Percentiles rank a stretch among this genome's conserved stretches.
Evolutionary conservation across 1,139 yeast species (phyloP).

Genomic region (Candida neerlandica): DNA sequence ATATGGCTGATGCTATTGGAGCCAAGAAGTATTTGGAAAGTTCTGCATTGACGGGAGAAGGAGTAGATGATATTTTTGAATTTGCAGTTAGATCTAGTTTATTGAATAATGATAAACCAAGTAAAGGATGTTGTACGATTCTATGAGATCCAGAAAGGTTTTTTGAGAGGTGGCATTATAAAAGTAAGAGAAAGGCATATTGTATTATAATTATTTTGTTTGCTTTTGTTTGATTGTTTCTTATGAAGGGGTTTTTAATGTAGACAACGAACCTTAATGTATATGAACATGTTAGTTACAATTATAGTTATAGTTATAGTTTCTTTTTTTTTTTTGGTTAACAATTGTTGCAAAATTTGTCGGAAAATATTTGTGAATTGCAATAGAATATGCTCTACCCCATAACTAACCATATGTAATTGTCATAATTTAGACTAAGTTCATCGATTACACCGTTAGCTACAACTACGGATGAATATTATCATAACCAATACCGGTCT

Average conservation of each 20-base stretch:
- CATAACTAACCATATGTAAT: not conserved
- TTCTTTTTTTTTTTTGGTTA: not conserved
- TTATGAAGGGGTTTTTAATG: not conserved
- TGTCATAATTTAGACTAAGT: no score
- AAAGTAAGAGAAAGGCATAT: not conserved
- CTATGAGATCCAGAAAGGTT: conserved; percentile 18
- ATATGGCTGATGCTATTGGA: conserved; percentile 64
- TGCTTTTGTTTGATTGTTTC: not conserved
- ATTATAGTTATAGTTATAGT: not conserved
- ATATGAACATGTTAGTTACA: no score
- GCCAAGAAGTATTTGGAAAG: conserved; percentile 74
- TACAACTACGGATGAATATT: not conserved
- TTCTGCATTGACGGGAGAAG: conserved; percentile 78
- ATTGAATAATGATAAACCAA: conserved; percentile 32
- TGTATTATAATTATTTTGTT: not conserved
- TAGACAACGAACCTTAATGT: not conserved
- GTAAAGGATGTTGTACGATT: conserved; percentile 38
- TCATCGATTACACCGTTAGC: no score
- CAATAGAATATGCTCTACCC: not conserved
- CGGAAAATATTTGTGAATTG: not conserved
- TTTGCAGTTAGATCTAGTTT: conserved; percentile 73
- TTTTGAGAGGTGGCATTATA: not conserved
- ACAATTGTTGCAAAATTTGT: not conserved
- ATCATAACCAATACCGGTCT: not conserved
- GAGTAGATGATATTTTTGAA: conserved; percentile 81